These are phyloP conservation scores for Magnaporthiopsis incrustans DNA, from an alignment of 2,329 filamentous ascomycete genomes.

Conservation along the genomic window DNA sequence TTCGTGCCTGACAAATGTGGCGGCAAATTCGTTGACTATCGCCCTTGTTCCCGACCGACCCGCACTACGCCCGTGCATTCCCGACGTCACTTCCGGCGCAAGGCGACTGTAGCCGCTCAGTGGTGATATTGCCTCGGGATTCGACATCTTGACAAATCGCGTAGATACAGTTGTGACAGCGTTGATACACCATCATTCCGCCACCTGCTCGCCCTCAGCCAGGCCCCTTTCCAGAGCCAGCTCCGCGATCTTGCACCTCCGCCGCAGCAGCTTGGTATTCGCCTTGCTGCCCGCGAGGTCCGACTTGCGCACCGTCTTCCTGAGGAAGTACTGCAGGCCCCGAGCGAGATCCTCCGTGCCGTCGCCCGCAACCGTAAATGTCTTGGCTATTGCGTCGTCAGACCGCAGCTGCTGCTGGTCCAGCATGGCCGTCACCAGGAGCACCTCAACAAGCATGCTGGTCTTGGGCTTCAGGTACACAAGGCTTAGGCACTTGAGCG, in stretches of 20 bases:
- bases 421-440: slow-evolving; percentile 69
- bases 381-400: slow-evolving; percentile 41
- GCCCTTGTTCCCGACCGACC: neutral
- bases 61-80: slow-evolving; percentile 2
- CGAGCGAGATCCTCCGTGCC: slow-evolving; percentile 56
- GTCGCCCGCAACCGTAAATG: slow-evolving; percentile 58
- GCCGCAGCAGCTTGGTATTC: slow-evolving; percentile 38
- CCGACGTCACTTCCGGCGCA: slow-evolving; percentile 1
- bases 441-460: slow-evolving; percentile 68
- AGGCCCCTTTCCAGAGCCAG: slow-evolving; percentile 20
- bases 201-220: neutral
- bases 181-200: neutral
- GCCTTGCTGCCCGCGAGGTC: slow-evolving; percentile 41
- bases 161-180: neutral
- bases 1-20: neutral
- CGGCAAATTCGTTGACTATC: neutral
- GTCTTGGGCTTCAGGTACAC: slow-evolving; percentile 70
- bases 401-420: slow-evolving; percentile 39
- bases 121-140: neutral
- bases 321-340: slow-evolving; percentile 72
- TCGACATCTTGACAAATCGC: neutral
- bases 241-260: slow-evolving; percentile 36
- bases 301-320: slow-evolving; percentile 64
- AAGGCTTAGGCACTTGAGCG: slow-evolving; percentile 68
- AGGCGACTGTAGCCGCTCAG: neutral